These are phyloP conservation scores for Claviceps africana DNA, from an alignment of 2,329 filamentous ascomycete genomes.

Conservation along the genomic window DNA sequence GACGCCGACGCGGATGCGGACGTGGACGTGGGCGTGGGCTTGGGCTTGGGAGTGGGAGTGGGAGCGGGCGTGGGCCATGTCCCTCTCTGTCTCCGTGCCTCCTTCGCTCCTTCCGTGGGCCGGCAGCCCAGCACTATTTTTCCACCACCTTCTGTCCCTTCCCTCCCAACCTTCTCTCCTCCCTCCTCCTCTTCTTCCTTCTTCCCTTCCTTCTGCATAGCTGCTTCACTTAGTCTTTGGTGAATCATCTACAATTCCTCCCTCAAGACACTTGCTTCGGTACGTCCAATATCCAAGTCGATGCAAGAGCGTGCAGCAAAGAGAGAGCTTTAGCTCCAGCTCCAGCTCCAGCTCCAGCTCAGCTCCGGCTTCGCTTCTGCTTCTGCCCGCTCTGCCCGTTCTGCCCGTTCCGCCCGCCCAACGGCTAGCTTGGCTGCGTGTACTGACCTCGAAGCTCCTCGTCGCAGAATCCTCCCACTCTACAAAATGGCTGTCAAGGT, in stretches of 20 bases:
- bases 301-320: neutral
- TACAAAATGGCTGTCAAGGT: conserved; percentile 50
- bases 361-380: neutral
- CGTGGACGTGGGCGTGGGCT: too few species aligned
- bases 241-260: conserved; percentile 2
- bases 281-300: neutral
- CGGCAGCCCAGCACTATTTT: conserved; percentile 3
- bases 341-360: neutral
- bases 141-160: conserved; percentile 2
- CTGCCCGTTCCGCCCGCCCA: neutral
- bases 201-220: neutral
- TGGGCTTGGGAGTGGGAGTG: too few species aligned
- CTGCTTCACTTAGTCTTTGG: neutral
- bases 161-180: neutral
- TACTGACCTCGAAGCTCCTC: conserved; percentile 3
- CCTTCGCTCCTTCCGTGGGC: neutral
- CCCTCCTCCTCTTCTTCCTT: neutral
- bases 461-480: conserved; percentile 5
- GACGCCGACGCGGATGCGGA: too few species aligned
- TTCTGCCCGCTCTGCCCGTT: neutral
- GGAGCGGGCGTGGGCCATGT: too few species aligned
- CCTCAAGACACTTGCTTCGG: conserved; percentile 1
- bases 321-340: neutral
- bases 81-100: neutral
- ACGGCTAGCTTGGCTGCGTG: neutral